Evolutionary conservation across 805 yeast genomes (phyloP), one percentile per base, ranked within the genome.

Genomic region (Hanseniaspora thailandica): DNA sequence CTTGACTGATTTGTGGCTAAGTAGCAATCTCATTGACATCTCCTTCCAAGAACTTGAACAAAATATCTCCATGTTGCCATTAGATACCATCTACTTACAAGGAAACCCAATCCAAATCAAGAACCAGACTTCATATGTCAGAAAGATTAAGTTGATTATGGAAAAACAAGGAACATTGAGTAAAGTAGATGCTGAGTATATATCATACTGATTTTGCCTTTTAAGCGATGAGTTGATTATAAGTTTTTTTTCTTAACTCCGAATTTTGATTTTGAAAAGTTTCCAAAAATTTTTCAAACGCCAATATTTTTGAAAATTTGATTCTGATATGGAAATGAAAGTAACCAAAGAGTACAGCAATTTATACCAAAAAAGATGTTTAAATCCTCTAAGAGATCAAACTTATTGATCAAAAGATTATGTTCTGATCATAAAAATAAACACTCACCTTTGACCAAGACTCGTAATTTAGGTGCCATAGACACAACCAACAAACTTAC

Each of bases 1-100:
- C n/a, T 72, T 93, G 55, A 88, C 96, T 8, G 99, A 93, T 66
- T 71, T 93, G 52, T 93, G 99, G 98, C 87, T 94, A 25, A 84
- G 96, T 0, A 77, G 78, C 61, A 93, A 90, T 66, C 66, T 76
- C 60, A 66, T 93, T 22, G 75, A 77, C 33, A 68, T 65, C 51
- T 71, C 78, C 39, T 89, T 85, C 66, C 79, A 81, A 33, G 82
- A 86, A 49, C 69, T 93, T 45, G 81, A 78, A 49, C 65, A 74
- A 20, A 81, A 86, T 63, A 73, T 93, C 56, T 78, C 80, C 13
- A 69, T 70, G 38, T 69, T 86, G 49, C 76, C 78, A 1, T 71
- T 93, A 51, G 95, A 87, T 49, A 87, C 96, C 0, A 95, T 93
- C 5, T 93, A 93, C 64, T 80, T 93, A 58, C 98, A 93, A 68